phyloP scores from a whole-genome alignment of 164 flowering plant species.

The Malania oleifera region DNA sequence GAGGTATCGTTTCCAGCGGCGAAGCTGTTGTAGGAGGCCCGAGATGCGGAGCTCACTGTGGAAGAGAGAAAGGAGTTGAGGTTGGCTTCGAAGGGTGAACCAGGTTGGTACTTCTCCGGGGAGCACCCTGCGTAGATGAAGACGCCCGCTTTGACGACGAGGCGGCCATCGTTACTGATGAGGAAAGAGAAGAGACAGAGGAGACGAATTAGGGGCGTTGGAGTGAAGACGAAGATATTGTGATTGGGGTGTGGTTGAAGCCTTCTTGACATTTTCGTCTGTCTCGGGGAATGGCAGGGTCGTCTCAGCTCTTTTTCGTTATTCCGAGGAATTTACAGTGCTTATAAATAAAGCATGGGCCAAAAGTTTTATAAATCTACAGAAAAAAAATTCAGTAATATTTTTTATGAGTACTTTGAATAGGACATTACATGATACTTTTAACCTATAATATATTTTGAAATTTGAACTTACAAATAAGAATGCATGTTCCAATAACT shows the following conservation, averaged over 20 bases:
- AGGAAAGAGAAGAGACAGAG: not conserved
- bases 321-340: too few relatives aligned
- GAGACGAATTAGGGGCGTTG: too few relatives aligned
- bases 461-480: too few relatives aligned
- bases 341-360: too few relatives aligned
- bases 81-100: not conserved
- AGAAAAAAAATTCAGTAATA: too few relatives aligned
- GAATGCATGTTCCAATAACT: too few relatives aligned
- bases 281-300: too few relatives aligned
- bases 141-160: not conserved
- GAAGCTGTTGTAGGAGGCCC: not conserved
- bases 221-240: not conserved
- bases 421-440: too few relatives aligned
- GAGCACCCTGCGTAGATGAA: conserved; percentile 1
- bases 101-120: not conserved
- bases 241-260: not conserved
- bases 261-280: not conserved
- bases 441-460: too few relatives aligned
- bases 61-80: conserved; percentile 1
- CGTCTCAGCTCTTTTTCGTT: too few relatives aligned
- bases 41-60: not conserved
- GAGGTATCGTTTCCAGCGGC: not conserved
- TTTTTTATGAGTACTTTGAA: too few relatives aligned
- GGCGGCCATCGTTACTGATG: not conserved
- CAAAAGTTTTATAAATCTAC: too few relatives aligned